Evolutionary conservation across 2,329 filamentous ascomycete species (phyloP), one percentile per base, ranked within the genome.

Genomic region (Leptodontidium sp.): DNA sequence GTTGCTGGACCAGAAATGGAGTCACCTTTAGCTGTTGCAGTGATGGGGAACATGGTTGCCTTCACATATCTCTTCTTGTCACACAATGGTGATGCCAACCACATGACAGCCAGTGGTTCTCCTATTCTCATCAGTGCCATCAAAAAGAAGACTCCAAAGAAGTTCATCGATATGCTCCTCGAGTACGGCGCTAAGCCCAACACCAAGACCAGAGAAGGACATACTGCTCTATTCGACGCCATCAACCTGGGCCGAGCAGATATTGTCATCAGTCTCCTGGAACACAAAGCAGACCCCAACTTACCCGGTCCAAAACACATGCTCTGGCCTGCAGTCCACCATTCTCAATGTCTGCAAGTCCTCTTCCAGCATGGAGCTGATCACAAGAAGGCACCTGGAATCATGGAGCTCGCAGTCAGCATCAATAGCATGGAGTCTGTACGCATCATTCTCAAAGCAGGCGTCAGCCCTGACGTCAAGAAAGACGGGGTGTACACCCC

Each of bases 401-500:
- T 90, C 67, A 87, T 91, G 85, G 88, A 91, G 77, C 82, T 90
- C 2, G 88, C 89, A 6, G 81, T 86, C 4, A 87, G 86, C 68
- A 81, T 89, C 75, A 91, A 91, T 80, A 89, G 87, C 77, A 82
- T 89, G 65, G 88, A 90, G 69, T 86, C 87, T 0, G 84, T 91
- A 14, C 82, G 83, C 32, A 82, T 87, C 32, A 82, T 91, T 2
- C 81, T 89, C 61, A 82, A 86, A 32, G 84, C 86, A 1, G 86
- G 87, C 14, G 86, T 90, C n/a, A 84, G 86, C 58, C 86, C 87
- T 52, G 89, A 90, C 70, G 76, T 82, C 11, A 88, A 86, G 72
- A 90, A 90, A 76, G 90, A 91, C 70, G 88, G 88, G 9, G 85
- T 87, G 40, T 92, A 90, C 78, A 91, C 90, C 0, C 89, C 90